These are phyloP conservation scores for Sarocladium kiliense DNA, from an alignment of 2,329 filamentous ascomycete genomes.

Conservation along the genomic window DNA sequence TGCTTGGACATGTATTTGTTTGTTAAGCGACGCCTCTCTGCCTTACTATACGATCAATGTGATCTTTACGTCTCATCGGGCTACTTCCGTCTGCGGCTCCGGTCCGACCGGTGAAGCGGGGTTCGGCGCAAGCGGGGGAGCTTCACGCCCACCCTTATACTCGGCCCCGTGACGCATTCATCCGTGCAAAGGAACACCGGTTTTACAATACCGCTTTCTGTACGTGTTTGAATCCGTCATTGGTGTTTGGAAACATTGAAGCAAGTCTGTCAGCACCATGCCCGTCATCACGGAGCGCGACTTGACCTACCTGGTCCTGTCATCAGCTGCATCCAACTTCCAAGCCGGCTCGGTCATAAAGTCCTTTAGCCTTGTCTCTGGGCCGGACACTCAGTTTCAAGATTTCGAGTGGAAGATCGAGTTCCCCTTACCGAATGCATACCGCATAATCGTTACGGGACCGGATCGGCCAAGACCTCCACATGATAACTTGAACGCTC, in stretches of 20 bases:
- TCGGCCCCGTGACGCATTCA: no score
- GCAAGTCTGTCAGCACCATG: neutral
- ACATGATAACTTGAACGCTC: conserved; percentile 4
- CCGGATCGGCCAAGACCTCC: neutral
- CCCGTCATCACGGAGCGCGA: conserved; percentile 4
- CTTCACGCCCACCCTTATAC: no score
- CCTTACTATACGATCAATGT: no score
- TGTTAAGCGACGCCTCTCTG: no score
- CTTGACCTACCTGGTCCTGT: conserved; percentile 2
- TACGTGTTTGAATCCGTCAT: no score
- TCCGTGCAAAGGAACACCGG: no score
- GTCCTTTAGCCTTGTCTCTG: conserved; percentile 1
- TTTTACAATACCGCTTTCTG: no score
- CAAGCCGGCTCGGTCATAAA: neutral
- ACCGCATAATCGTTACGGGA: neutral
- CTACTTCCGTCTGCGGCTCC: no score
- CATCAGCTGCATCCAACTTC: neutral
- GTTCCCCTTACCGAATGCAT: conserved; percentile 7
- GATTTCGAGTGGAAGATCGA: conserved; percentile 6
- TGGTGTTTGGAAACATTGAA: no score
- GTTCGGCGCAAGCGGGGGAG: neutral
- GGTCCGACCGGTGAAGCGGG: neutral
- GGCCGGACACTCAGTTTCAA: neutral
- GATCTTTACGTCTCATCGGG: no score
- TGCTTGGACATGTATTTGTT: no score